A percentile compares a stretch with the other conserved stretches of the same genome.
These are phyloP conservation scores for Penicillium robsamsonii DNA, from an alignment of 495 filamentous ascomycete species.

Conservation along the genomic window DNA sequence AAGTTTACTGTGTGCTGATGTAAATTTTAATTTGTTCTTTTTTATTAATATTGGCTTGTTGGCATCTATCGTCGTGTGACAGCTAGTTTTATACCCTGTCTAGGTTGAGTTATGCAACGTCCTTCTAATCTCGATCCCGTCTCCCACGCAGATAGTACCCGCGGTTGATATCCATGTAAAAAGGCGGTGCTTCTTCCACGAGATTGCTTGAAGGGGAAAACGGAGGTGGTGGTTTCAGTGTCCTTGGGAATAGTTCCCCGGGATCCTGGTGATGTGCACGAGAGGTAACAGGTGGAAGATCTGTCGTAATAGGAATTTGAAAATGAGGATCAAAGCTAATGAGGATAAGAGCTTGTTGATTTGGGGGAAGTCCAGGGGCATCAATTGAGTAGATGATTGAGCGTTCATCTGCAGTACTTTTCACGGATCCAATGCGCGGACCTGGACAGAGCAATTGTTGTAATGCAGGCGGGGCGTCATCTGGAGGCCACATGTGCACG, in stretches of 20 bases:
- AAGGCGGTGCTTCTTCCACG: conserved; percentile 32
- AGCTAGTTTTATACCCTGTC: neutral
- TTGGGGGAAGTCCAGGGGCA: conserved; percentile 38
- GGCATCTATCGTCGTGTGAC: neutral
- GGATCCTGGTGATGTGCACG: neutral
- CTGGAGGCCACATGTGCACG: conserved; percentile 60
- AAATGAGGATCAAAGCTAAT: conserved; percentile 63
- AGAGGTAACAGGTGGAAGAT: conserved; percentile 4
- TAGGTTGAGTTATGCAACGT: neutral
- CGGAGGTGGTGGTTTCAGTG: neutral
- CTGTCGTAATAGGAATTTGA: conserved; percentile 32
- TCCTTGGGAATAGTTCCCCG: conserved; percentile 4
- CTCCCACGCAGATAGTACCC: conserved; percentile 42
- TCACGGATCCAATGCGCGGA: conserved; percentile 44
- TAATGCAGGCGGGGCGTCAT: conserved; percentile 46
- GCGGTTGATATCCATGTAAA: conserved; percentile 36
- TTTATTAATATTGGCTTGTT: neutral
- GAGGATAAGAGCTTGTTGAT: conserved; percentile 53
- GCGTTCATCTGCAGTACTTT: conserved; percentile 59
- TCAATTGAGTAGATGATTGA: conserved; percentile 56
- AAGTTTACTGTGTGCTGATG: neutral
- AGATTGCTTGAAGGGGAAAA: neutral
- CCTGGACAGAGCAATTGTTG: conserved; percentile 58
- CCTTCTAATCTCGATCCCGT: neutral
- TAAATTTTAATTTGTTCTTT: neutral